These are phyloP conservation scores for Mycena chlorophos DNA, from an alignment of 768 basidiomycete species.

Conservation along the genomic window DNA sequence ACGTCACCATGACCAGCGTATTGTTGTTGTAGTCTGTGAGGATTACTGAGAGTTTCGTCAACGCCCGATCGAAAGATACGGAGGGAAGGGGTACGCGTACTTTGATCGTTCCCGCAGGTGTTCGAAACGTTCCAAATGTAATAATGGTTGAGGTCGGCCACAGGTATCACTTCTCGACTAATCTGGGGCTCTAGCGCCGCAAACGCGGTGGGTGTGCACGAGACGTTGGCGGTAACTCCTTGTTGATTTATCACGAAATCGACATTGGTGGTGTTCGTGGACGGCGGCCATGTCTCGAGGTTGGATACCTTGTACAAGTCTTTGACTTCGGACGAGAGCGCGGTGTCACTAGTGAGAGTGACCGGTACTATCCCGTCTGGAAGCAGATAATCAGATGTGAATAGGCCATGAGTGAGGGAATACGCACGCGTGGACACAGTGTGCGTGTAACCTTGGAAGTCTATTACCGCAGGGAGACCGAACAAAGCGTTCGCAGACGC, in stretches of 20 bases:
- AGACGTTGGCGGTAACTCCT: neutral
- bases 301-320: neutral
- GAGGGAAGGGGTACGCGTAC: neutral
- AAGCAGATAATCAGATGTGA: neutral
- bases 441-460: neutral
- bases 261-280: neutral
- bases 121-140: neutral
- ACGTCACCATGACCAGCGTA: neutral
- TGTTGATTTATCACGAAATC: slow-evolving; percentile 2
- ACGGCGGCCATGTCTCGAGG: neutral
- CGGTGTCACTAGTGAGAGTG: neutral
- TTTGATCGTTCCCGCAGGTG: neutral
- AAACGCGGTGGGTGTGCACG: neutral
- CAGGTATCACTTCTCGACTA: neutral
- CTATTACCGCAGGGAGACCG: neutral
- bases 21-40: neutral
- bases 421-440: neutral
- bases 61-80: neutral
- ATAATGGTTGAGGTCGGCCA: neutral
- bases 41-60: neutral
- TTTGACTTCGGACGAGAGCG: neutral
- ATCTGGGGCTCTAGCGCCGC: neutral
- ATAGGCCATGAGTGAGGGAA: neutral
- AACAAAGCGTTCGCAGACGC: neutral
- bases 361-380: slow-evolving; percentile 2